Evolutionary conservation across 2,329 filamentous ascomycete genomes (phyloP), one percentile per base, ranked within the genome.

Genomic region (Coniochaeta prunicola): DNA sequence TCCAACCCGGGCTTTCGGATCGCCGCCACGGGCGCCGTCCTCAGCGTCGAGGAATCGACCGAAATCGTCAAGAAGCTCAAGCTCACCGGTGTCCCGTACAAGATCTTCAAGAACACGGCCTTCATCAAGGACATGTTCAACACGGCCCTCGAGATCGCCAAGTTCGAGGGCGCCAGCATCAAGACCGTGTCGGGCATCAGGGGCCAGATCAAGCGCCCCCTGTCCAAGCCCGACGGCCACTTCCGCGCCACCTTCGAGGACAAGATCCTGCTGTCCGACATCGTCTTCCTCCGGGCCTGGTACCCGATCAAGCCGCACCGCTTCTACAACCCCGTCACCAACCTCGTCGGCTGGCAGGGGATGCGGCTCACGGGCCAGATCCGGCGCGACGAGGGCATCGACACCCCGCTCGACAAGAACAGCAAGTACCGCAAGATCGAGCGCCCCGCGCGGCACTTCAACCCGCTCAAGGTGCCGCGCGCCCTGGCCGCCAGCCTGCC

Each of bases 11-110:
- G 92, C 21, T 97, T 99, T 82, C 86, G 94, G 53, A 91, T 99
- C 65, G 91, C 94, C 10, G 96, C 94, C 2, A 97, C 92, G 0
- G 94, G 94, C 61, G 94, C 94, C 1, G 91, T 99, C 4, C 79
- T 97, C 63, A 92, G 88, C 69, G 94, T 99, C 21, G 94, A 99
- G 71, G 92, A 97, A 75, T 91, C 89, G 42, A 92, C 91, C 3
- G 94, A 99, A 72, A 97, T 99, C 64, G 94, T 99, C 73, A 99
- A 99, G 83, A 99, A 99, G 80, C 87, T 99, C 70, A 99, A 99
- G 75, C 84, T 99, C 55, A 97, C 92, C 0, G 94, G 94, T 61
- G 82, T 85, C 54, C 92, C 94, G 1, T 96, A 94, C 82, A 97
- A 97, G 77, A 96, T 97, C 74, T 97, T 96, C 85, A 96, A 96